Evolutionary conservation across 148 eudicot genomes (phyloP).

Genomic region (Vaccinium myrtillus): DNA sequence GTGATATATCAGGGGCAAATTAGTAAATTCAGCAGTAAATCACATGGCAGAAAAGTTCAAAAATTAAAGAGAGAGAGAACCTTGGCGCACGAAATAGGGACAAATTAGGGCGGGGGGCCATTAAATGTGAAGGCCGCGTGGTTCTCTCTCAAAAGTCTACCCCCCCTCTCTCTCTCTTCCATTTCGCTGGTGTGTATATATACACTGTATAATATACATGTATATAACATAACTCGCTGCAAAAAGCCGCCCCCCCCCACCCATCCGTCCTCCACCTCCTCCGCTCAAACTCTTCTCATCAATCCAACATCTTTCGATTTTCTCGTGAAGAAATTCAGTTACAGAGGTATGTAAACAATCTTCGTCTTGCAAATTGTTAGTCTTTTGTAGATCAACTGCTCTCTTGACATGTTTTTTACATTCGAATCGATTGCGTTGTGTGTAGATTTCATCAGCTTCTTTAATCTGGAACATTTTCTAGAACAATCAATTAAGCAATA

Average conservation of each 20-base stretch:
- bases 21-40: not conserved
- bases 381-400: no score
- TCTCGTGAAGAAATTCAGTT: not conserved
- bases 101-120: not conserved
- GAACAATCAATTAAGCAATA: no score
- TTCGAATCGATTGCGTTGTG: no score
- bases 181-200: not conserved
- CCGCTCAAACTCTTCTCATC: not conserved
- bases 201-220: not conserved
- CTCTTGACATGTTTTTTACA: no score
- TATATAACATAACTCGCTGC: not conserved
- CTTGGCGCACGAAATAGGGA: not conserved
- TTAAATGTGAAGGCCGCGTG: slow-evolving; percentile 6
- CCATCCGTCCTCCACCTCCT: not conserved
- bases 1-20: not conserved
- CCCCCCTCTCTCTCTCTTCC: not conserved
- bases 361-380: not conserved
- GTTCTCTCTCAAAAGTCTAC: not conserved
- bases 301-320: not conserved
- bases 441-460: no score
- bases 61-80: not conserved
- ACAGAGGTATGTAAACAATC: no score
- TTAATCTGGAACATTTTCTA: no score
- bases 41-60: not conserved
- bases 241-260: not conserved